These are phyloP conservation scores for Exophiala alcalophila DNA, from an alignment of 2,329 filamentous ascomycete genomes.

Conservation along the genomic window DNA sequence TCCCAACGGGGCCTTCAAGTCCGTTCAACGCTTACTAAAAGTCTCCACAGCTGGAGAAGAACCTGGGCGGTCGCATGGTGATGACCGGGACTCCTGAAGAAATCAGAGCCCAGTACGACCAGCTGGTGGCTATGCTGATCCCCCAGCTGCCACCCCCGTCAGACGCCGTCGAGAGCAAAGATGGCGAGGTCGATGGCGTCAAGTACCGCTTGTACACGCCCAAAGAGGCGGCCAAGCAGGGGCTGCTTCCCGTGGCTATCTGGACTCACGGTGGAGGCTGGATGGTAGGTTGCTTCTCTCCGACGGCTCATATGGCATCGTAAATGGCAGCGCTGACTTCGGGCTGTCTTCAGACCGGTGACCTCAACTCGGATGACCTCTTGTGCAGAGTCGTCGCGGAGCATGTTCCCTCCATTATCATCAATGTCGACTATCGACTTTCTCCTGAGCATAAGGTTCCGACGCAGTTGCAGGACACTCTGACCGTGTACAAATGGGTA, in stretches of 20 bases:
- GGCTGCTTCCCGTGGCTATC: conserved; percentile 27
- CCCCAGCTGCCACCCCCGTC: conserved; percentile 23
- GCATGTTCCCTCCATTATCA: conserved; percentile 34
- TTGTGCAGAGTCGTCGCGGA: conserved; percentile 36
- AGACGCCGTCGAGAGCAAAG: conserved; percentile 26
- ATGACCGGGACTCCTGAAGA: conserved; percentile 24
- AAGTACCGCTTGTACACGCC: conserved; percentile 27
- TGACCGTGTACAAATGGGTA: conserved; percentile 29
- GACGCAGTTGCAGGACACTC: conserved; percentile 26
- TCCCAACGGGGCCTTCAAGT: neutral
- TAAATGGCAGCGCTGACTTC: too few species aligned
- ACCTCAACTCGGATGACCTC: conserved; percentile 38
- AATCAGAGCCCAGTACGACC: conserved; percentile 21
- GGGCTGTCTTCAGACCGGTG: too few species aligned
- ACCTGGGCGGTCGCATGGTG: conserved; percentile 23
- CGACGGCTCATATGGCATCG: too few species aligned
- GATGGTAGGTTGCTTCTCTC: too few species aligned
- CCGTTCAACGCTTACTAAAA: neutral
- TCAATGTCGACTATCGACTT: conserved; percentile 39
- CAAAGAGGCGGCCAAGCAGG: conserved; percentile 24
- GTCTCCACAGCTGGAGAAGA: conserved; percentile 23
- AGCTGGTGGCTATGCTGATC: conserved; percentile 21
- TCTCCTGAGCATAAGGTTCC: conserved; percentile 27
- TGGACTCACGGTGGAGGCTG: conserved; percentile 33
- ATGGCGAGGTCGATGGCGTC: conserved; percentile 27